Evolutionary conservation across 1,139 yeast species (phyloP).

Genomic region (Scheffersomyces titani): DNA sequence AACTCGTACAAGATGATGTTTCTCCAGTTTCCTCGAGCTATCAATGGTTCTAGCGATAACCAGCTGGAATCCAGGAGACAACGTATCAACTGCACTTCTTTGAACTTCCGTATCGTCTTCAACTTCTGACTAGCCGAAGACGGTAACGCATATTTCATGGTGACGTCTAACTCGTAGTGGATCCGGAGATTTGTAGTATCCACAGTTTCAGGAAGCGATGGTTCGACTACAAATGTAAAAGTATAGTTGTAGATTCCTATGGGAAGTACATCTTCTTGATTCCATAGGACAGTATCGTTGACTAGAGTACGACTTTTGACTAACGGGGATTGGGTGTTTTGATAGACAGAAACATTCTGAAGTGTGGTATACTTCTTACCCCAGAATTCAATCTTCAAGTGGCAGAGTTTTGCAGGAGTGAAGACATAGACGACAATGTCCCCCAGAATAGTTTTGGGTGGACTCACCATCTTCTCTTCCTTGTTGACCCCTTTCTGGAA

Average conservation of each 20-base stretch:
- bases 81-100: not conserved
- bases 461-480: not conserved
- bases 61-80: not conserved
- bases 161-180: constrained; percentile 10
- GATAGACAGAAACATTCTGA: not conserved
- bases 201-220: constrained; percentile 13
- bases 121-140: not conserved
- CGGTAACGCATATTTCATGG: constrained; percentile 3
- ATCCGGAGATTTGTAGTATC: constrained; percentile 8
- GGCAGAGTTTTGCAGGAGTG: not conserved
- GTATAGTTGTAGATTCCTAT: constrained; percentile 17
- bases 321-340: not conserved
- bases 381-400: not conserved
- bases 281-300: constrained; percentile 14
- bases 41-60: constrained; percentile 3
- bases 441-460: not conserved
- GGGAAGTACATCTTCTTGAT: constrained; percentile 5
- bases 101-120: not conserved
- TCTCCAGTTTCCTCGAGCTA: constrained; percentile 21
- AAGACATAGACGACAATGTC: not conserved
- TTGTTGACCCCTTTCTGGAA: not conserved
- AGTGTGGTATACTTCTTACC: not conserved
- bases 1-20: constrained; percentile 17
- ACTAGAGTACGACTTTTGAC: constrained; percentile 3
- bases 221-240: constrained; percentile 14